Base-by-base conservation (phyloP, 225 moss, liverwort and hornwort species). In the Straminergon stramineum region DNA sequence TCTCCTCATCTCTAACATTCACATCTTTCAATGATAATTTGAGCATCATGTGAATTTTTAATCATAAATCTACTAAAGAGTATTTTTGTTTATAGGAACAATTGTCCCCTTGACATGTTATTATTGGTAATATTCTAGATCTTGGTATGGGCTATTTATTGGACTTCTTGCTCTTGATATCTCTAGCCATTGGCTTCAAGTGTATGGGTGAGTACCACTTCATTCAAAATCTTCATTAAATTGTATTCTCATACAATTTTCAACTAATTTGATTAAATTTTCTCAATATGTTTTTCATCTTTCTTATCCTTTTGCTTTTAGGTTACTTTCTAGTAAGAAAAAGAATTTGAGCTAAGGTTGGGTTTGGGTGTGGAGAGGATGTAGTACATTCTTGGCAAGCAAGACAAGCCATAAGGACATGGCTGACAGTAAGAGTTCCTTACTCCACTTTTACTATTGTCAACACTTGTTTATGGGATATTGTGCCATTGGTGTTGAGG, bases 391-490 rank as follows among this genome's bases (percentile, higher is more conserved):
- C 12, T 70, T 70, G 24, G 39, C 14, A 39, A 70, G 24, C 14
- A 98, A 96, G 91, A 91, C 92, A 75, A 94, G 94, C 83, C 96
- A 97, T 85, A 96, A 94, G 83, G 95, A 97, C 75, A 93, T 98
- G 90, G 83, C 68, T 67, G 95, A 95, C 88, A 95, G 92, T 84
- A 97, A 94, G 87, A 96, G 95, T 87, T 84, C 89, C 58, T 82
- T 97, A 34, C 92, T 98, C 39, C 23, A 8, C 14, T 75, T 92
- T 52, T 96, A 96, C 81, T 96, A 98, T 70, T 82, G 87, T 52
- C 82, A 95, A 64, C 1, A 2, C 17, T 43, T 73, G 3, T 73
- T 73, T 16, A 73, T 73, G 16, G 28, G 45, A 73, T 73, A 73
- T 73, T 73, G 73, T 45, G 73, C 73, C 17, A 45, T 73, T 73